A percentile compares a stretch with the other conserved stretches of the same genome.
These are phyloP conservation scores for Stellera chamaejasme DNA, from an alignment of 345 rosid species.

Conservation along the genomic window DNA sequence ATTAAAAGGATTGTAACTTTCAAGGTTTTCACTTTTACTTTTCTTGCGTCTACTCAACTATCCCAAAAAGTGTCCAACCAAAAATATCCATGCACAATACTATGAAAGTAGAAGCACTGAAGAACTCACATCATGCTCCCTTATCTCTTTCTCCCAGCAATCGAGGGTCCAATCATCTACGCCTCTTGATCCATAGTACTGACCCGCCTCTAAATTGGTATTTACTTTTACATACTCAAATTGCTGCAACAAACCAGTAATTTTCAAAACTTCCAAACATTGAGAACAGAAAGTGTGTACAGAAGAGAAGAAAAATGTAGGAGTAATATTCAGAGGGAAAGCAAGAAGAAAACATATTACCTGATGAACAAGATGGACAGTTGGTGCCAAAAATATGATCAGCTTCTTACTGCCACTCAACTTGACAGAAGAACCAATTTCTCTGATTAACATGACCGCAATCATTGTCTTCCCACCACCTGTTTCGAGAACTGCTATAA, in stretches of 20 bases:
- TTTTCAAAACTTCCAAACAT: constrained; percentile 1
- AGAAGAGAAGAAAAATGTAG: too few relatives aligned
- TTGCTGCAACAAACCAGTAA: constrained; percentile 47
- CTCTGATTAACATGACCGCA: constrained; percentile 53
- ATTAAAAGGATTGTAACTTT: background rate
- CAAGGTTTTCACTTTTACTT: background rate
- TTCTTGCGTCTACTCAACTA: background rate
- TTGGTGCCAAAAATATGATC: constrained; percentile 70
- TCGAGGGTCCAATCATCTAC: constrained; percentile 54
- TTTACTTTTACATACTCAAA: constrained; percentile 38
- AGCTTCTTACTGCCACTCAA: constrained; percentile 30
- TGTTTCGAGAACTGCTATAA: constrained; percentile 65
- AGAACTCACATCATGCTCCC: constrained; percentile 50
- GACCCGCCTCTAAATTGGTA: constrained; percentile 44
- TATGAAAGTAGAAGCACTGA: background rate
- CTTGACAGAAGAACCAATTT: constrained; percentile 28
- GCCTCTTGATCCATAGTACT: constrained; percentile 73
- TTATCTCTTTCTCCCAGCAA: constrained; percentile 65
- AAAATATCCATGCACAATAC: background rate
- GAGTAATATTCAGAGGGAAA: background rate
- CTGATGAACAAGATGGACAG: constrained; percentile 77
- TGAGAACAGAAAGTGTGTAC: background rate
- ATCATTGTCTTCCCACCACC: constrained; percentile 69
- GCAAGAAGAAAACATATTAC: constrained; percentile 16
- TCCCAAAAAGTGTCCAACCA: background rate